Conservation (phyloP, 2,329 filamentous ascomycete genomes). For the Arthrobotrys sphaeroides region DNA sequence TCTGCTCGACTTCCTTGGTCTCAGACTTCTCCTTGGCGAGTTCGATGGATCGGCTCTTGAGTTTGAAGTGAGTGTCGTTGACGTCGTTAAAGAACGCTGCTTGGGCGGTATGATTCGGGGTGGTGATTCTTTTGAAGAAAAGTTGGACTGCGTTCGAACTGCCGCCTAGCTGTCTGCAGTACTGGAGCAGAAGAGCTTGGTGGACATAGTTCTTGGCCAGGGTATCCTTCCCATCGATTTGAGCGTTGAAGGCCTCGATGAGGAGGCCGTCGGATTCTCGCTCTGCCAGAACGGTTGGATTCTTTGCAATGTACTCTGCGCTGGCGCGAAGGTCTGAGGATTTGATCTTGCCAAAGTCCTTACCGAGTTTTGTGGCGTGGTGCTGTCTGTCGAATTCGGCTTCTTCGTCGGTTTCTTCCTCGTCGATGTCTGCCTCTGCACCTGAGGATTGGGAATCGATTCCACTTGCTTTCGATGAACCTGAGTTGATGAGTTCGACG, state of each 20-base stretch:
- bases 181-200: constrained; percentile 90
- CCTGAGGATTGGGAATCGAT: constrained; percentile 67
- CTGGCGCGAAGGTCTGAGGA: constrained; percentile 76
- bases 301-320: constrained; percentile 77
- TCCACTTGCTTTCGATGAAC: constrained; percentile 61
- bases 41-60: constrained; percentile 78
- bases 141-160: constrained; percentile 80
- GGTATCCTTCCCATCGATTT: constrained; percentile 79
- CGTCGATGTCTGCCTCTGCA: constrained; percentile 71
- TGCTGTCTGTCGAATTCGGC: constrained; percentile 76
- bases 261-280: constrained; percentile 89
- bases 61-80: constrained; percentile 82
- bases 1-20: constrained; percentile 80
- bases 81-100: constrained; percentile 94
- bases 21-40: constrained; percentile 71
- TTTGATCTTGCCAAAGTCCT: constrained; percentile 81
- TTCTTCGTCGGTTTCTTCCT: constrained; percentile 64
- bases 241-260: constrained; percentile 88
- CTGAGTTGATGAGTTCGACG: constrained; percentile 81
- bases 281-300: constrained; percentile 82
- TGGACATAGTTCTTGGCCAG: constrained; percentile 87
- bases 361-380: constrained; percentile 79
- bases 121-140: constrained; percentile 95
- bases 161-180: constrained; percentile 83
- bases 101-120: constrained; percentile 85